Base-by-base conservation (phyloP, 805 yeast species). In the Candida methanosorbosa region DNA sequence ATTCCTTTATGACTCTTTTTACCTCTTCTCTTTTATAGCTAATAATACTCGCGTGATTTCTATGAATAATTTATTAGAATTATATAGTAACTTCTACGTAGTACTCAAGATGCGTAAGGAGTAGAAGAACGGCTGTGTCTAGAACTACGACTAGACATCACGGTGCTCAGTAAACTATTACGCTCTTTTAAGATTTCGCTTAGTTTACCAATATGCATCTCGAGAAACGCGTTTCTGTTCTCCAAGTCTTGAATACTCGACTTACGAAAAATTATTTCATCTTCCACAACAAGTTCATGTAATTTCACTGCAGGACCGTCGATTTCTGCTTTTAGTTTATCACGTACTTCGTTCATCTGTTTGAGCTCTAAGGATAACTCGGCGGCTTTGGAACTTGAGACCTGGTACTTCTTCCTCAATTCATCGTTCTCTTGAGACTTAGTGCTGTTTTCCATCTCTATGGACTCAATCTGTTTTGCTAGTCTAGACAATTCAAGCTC, bases 301-400 rank as follows among this genome's bases (percentile, higher is more conserved):
- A 64, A 46, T 21, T 49, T 49, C 19, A 46, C 39, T 25, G 62
- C 64, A 5, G 59, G 52, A 2, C 68, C 71, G 2, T 53, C 48
- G 5, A 59, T 39, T 21, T 57, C 56, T 9, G 42, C 41, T 17
- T 49, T 42, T 18, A 68, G 34, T 9, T 29, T 27, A 2, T 55
- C 58, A 16, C 46, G 47, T 4, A 37, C 32, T 4, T 42, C 38
- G 26, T 56, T 54, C n/a, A 56, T 27, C 0, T 41, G 27, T 16
- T 51, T 49, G 4, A 60, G 26, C 6, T 27, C 21, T 4, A 50
- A 45, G 1, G 74, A 61, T 30, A 52, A 39, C 26, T 65, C 70
- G 1, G 74, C 74, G 4, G 78, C 77, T n/a, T 41, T 34, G 1
- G 72, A 57, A 0, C 78, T 71, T 7, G 48, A 48, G 4, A 38